Evolutionary conservation across 768 basidiomycete genomes (phyloP), one percentile per base, ranked within the genome.

Genomic region (Chalciporus piperatus): DNA sequence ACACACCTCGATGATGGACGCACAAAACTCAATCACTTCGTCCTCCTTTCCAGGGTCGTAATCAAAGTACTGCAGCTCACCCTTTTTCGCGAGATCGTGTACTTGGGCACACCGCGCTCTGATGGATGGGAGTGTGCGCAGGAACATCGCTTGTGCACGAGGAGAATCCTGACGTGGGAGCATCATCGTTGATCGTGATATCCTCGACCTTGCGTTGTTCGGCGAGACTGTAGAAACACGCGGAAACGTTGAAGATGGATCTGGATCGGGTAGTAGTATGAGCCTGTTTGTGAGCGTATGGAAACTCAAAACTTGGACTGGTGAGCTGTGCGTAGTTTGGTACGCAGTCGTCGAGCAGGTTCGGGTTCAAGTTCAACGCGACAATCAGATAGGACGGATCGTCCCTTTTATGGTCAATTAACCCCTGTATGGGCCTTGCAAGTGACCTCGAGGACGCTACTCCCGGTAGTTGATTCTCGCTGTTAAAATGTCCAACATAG

Each of bases 71-170:
- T 93, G 74, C 11, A 97, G 79, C 60, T 86, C 81, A 45, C 83
- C 87, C 55, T 78, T 64, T 66, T 81, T 73, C 12, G 91, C 94
- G 17, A 96, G 83, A 25, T 83, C 78, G 67, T 88, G 83, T 30
- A 98, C 92, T 38, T 78, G 78, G 11, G 70, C 65, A 68, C 93
- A 98, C 39, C 92, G 80, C 60, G 94, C 87, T 41, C 96, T 82
- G 60, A 98, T 92, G n/a, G 93, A 82, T 14, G 91, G 88, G 3
- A 97, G 77, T 0, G 90, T 92, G 28, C 87, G 85, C 40, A 97
- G 81, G 63, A 94, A 95, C 6, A 70, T 72, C 22, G 84, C 82
- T 35, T 55, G 61, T 37, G 41, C 56, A 45, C 41, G 57, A 41
- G 59, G 51, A 30, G 57, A 51, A 41, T 61, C 46, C 23, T 28